Base-by-base conservation (phyloP, 78 protist genomes). In the Dictyostelium citrinum region DNA sequence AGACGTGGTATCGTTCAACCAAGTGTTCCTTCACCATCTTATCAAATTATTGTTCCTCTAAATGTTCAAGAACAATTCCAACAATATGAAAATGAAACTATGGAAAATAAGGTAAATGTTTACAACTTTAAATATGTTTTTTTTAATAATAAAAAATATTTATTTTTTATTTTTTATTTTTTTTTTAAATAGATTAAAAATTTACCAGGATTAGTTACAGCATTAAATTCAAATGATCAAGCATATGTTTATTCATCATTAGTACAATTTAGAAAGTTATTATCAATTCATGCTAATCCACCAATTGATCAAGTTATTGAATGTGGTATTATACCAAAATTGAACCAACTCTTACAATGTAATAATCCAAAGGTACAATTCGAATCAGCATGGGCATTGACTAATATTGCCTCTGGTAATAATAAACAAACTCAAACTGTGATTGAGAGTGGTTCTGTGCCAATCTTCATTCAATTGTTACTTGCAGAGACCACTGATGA, bases 311-410 rank as follows among this genome's bases (percentile, higher is more conserved):
- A n/a, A 39, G 72, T 88, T 45, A 76, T 88, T 67, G 33, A 24
- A 61, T 78, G 93, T 88, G 85, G 80, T 31, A 37, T 88, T 10
- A 67, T 88, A 37, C 93, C 84, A 78, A 88, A 49, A 79, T 61
- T 88, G 5, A 76, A 88, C 35, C 79, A 78, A 78, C n/a, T 88
- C 7, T 78, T 88, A 14, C 60, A 61, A 20, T 41, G 82, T 67
- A 35, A 12, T 20, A 16, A 81, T 60, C 27, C 84, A 31, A 76
- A 76, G 51, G 79, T 90, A 12, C 85, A 90, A 91, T 96, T 96
- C 64, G 99, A 99, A 81, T 90, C 99, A 2, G 98, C 98, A 0
- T 99, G 99, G 99, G 98, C 99, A 12, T 95, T 99, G 43, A 98
- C 99, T 16, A 99, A 99, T 91, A 97, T 99, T 14, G 99, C 99